Evolutionary conservation across 192 early-diverging fungal genomes (phyloP).

Genomic region (Blastocladiella britannica): DNA sequence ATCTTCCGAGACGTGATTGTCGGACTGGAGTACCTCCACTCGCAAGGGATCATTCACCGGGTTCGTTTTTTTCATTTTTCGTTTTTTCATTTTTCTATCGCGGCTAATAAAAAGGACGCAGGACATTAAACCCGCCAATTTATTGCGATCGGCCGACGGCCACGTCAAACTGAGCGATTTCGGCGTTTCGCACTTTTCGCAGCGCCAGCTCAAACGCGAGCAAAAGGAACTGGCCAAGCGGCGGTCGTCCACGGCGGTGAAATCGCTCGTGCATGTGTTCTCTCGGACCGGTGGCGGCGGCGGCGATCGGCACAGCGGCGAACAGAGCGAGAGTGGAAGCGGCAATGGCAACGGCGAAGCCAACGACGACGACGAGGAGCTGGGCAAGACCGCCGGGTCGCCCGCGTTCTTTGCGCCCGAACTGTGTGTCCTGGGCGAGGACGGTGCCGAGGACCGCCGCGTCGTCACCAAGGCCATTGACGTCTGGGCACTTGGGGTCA

Average conservation of each 20-base stretch:
- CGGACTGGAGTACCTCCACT: constrained; percentile 85
- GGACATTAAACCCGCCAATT: constrained; percentile 97
- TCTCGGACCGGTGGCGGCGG: too few relatives aligned
- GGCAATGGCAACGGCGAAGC: constrained; percentile 3
- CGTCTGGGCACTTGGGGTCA: constrained; percentile 94
- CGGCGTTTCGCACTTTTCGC: constrained; percentile 71
- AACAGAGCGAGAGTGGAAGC: too few relatives aligned
- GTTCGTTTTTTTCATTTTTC: too few relatives aligned
- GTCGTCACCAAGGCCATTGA: constrained; percentile 63
- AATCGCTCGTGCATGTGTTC: too few relatives aligned
- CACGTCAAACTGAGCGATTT: constrained; percentile 96
- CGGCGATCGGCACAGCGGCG: too few relatives aligned
- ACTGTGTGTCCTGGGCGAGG: constrained; percentile 32
- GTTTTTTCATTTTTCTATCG: too few relatives aligned
- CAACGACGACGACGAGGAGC: constrained; percentile 51
- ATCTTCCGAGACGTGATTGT: constrained; percentile 79
- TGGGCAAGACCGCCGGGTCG: constrained; percentile 83
- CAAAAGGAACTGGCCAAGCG: not conserved
- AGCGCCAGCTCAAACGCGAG: not conserved
- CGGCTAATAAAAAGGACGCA: too few relatives aligned
- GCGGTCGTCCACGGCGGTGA: too few relatives aligned
- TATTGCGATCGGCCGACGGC: constrained; percentile 50
- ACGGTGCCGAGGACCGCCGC: not conserved
- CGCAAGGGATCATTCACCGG: constrained; percentile 85
- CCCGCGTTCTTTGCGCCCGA: constrained; percentile 99